Evolutionary conservation across 371 early-diverging fungal genomes (phyloP).

Genomic region (Blakeslea trispora): DNA sequence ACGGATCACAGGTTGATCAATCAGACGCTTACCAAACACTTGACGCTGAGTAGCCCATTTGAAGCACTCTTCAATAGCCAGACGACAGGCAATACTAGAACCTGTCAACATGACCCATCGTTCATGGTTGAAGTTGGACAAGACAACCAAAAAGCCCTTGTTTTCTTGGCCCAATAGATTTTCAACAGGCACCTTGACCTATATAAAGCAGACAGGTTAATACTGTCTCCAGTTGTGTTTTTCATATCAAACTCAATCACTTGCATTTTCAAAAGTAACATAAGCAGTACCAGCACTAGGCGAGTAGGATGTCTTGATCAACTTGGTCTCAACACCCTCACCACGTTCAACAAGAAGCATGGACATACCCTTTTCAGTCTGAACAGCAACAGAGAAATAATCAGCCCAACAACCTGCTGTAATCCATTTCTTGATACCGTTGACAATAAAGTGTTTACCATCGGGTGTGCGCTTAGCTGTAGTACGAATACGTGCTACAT

Average conservation of each 20-base stretch:
- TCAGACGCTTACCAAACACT: conserved; percentile 83
- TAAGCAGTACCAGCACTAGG: conserved; percentile 61
- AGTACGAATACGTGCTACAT: conserved; percentile 76
- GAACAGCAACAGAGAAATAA: conserved; percentile 73
- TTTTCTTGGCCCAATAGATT: conserved; percentile 73
- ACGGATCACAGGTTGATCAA: conserved; percentile 72
- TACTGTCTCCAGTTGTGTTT: too few species aligned
- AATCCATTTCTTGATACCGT: conserved; percentile 87
- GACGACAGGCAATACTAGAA: conserved; percentile 25
- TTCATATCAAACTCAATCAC: not conserved
- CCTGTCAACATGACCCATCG: conserved; percentile 41
- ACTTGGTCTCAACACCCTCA: conserved; percentile 69
- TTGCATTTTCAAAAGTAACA: conserved; percentile 59
- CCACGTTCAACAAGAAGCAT: conserved; percentile 64
- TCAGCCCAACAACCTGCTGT: conserved; percentile 76
- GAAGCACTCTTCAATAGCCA: conserved; percentile 44
- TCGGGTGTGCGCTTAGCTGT: conserved; percentile 48
- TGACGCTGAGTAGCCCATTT: conserved; percentile 55
- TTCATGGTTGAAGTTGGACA: conserved; percentile 62
- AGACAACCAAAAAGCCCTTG: conserved; percentile 65
- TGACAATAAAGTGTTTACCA: conserved; percentile 54
- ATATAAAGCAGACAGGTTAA: too few species aligned
- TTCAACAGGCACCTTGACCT: conserved; percentile 71
- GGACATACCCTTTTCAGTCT: conserved; percentile 76
- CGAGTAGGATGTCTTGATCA: conserved; percentile 67